Base-by-base conservation (phyloP, 1,284 basidiomycete species). In the Cystobasidium sp. region DNA sequence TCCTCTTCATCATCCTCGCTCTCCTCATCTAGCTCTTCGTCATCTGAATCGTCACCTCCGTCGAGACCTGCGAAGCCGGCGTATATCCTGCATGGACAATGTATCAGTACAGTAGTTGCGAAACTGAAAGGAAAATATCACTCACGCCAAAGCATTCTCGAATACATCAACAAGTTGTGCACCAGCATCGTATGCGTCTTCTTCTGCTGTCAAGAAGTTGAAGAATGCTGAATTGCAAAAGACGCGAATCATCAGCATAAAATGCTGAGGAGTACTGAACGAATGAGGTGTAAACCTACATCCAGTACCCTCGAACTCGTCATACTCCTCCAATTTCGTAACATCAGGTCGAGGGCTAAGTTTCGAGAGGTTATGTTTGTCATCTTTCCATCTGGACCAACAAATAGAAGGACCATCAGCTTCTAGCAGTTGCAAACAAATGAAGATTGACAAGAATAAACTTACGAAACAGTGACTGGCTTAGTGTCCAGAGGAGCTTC, bases 1-100 rank as follows among this genome's bases (percentile, higher is more conserved):
- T 80, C 81, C 62, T 81, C 80, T 9, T 82, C 82, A 37, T 77
- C 79, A 9, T 81, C 80, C n/a, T 82, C 82, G 12, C 78, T 79
- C 9, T 76, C 71, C 18, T 83, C 82, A 22, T 81, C 80, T 78
- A 83, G 82, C 18, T 78, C 76, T 0, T 74, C 69, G 8, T 76
- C 76, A 56, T 77, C 78, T 10, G 71, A 74, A 14, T 75, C 75
- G 39, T 47, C 70, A 18, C 56, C 76, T 18, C 37, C 70, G 24
- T 69, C 74, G 31, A 77, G 58, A 4, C 49, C 41, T 7, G 63
- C 52, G 14, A 78, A 64, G 24, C 75, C 76, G 9, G 78, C 77
- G 47, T 74, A 78, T 76, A 77, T 78, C 62, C 78, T 79, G 73
- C 5, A 37, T 5, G 12, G 52, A 20, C 24, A 41, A 55, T 41